phyloP scores from a whole-genome alignment of 2,329 filamentous ascomycete species.

The Corynespora cassiicola region DNA sequence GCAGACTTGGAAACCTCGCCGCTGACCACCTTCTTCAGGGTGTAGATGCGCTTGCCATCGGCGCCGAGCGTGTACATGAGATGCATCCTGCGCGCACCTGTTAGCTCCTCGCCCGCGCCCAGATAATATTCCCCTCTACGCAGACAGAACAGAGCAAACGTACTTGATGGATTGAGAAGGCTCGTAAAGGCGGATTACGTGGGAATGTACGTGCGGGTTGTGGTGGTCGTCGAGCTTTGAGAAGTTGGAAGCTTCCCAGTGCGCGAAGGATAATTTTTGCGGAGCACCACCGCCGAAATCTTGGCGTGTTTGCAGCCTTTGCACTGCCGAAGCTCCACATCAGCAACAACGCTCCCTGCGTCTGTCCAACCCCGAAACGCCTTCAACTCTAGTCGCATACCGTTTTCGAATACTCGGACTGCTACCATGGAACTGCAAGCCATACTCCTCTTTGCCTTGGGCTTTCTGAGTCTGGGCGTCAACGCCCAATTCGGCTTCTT shows the following conservation, averaged over 20 bases:
- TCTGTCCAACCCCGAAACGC: too few species aligned
- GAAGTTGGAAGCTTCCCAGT: conserved; percentile 16
- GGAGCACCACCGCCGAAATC: conserved; percentile 26
- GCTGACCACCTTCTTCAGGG: conserved; percentile 84
- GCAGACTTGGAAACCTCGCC: conserved; percentile 93
- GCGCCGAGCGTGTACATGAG: conserved; percentile 85
- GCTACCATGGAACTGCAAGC: conserved; percentile 39
- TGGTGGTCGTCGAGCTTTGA: conserved; percentile 5
- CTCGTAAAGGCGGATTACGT: too few species aligned
- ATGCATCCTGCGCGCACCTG: conserved; percentile 66
- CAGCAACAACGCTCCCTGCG: conserved; percentile 19
- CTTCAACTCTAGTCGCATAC: too few species aligned
- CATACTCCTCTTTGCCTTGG: conserved; percentile 37
- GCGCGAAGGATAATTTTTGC: conserved; percentile 22
- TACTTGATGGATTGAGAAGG: background rate
- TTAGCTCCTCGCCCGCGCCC: too few species aligned
- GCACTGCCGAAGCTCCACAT: conserved; percentile 26
- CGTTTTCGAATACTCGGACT: too few species aligned
- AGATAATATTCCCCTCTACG: too few species aligned
- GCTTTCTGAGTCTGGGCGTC: conserved; percentile 66
- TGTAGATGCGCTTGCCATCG: conserved; percentile 89
- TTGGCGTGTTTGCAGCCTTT: conserved; percentile 25
- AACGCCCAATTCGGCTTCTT: conserved; percentile 95
- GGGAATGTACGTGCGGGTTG: background rate
- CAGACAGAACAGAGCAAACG: background rate